Percentiles rank a stretch among this genome's conserved stretches.
Conservation (phyloP, 2,329 filamentous ascomycete species). For the Claviceps sorghi region DNA sequence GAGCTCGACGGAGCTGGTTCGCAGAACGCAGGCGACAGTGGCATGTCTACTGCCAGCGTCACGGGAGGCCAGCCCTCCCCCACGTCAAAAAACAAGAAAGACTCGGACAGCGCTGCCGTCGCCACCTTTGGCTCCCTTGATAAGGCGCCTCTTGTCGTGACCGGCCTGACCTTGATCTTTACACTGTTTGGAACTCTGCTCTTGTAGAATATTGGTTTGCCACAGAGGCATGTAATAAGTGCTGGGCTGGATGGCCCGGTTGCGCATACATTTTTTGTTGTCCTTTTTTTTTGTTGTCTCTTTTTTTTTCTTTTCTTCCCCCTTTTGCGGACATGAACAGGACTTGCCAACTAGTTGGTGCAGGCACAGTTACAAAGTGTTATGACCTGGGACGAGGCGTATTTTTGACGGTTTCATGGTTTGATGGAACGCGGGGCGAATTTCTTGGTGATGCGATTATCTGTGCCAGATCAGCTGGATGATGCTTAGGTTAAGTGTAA, state of each 20-base stretch:
- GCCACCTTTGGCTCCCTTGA: constrained; percentile 15
- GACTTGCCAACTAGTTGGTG: constrained; percentile 1
- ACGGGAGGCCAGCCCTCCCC: constrained; percentile 19
- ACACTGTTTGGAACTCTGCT: constrained; percentile 25
- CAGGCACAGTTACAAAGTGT: constrained; percentile 1
- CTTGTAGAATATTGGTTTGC: constrained; percentile 19
- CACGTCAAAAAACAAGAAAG: constrained; percentile 10
- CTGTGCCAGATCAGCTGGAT: background rate
- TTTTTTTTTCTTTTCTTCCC: constrained; percentile 6
- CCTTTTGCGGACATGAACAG: constrained; percentile 1
- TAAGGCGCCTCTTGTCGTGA: constrained; percentile 20
- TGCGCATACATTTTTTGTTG: background rate
- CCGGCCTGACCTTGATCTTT: constrained; percentile 21
- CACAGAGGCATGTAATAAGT: background rate
- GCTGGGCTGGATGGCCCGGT: background rate
- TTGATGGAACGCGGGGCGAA: background rate
- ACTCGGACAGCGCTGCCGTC: constrained; percentile 18
- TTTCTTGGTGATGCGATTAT: background rate
- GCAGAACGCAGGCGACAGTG: constrained; percentile 33
- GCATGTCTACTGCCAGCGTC: constrained; percentile 30
- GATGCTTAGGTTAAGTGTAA: constrained; percentile 2
- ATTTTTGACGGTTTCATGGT: background rate
- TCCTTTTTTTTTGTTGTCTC: constrained; percentile 6
- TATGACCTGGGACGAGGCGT: background rate
- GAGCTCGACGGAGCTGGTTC: constrained; percentile 36